Base-by-base conservation (phyloP, 2,329 filamentous ascomycete genomes). In the Apiospora saccharicola region DNA sequence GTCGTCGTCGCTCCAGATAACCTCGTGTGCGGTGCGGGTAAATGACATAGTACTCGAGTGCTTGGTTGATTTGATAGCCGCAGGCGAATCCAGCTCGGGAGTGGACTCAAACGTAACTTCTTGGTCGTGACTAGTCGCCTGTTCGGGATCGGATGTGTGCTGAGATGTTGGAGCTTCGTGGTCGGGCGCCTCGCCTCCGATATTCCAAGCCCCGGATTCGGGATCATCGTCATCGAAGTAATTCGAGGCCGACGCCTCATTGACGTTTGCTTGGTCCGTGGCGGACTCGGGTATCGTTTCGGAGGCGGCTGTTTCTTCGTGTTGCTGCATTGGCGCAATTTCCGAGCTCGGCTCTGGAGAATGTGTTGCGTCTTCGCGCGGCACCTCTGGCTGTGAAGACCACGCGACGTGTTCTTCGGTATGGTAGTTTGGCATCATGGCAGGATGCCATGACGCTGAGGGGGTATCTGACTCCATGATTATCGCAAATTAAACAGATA, bases 21-120 rank as follows among this genome's bases (percentile, higher is more conserved):
- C 82, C 70, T 91, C 89, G 72, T 91, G 87, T 14, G 90, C 88
- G 1, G 90, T 92, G 47, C 90, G 87, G 14, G 72, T 85, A 80
- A 92, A 92, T 0, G 90, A 92, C 78, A 88, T 86, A 68, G 86
- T 90, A 79, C 89, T 92, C 13, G 86, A 80, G 78, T 91, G 90
- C 75, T 90, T 89, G 37, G 85, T 83, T 24, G 81, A 77, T 26
- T 82, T 81, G 47, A 68, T 73, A 12, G 78, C 64, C 10, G 70
- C 73, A 16, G 73, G 61, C 47, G 74, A 73, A 43, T 73, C 70
- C 70, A 73, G 71, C 24, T 73, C 73, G 22, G 70, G 51, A 37
- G 74, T 74, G 37, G 70, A 69, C 71, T 75, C 70, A 19, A 34
- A 41, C 19, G n/a, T 69, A 47, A 73, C 53, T 61, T 73, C 71